Base-by-base conservation (phyloP, 441 rosid genomes). In the Populus hybrid region DNA sequence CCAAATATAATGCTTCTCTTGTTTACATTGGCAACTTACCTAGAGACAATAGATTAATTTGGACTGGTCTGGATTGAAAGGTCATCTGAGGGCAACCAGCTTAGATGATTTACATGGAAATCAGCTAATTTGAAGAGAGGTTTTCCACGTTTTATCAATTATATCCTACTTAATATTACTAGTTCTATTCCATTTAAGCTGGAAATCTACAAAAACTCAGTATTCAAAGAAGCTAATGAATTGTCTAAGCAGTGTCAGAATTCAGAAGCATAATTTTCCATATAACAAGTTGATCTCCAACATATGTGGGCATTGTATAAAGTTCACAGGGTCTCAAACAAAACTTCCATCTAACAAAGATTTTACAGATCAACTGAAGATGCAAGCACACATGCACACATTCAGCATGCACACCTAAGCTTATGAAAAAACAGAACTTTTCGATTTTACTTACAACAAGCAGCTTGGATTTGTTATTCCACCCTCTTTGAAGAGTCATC, bases 401-500 rank as follows among this genome's bases (percentile, higher is more conserved):
- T 46, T 14, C 18, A 46, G 7, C 69, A 63, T 53, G 57, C 23
- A 35, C 1, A 10, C 50, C 20, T 1, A 50, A 5, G 36, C 23
- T 69, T 24, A 8, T 9, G 32, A 30, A 73, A 24, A 71, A 32
- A 12, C 20, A 14, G 57, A 74, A 20, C 18, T 6, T 67, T 11
- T 57, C 26, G 7, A 74, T 67, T 40, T 20, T 26, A 26, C 28
- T 26, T 26, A 26, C 28, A 26, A 26, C 28, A 26, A 26, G 30
- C 30, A 28, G 30, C 32, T 95, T 95, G 1, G 98, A 95, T 87
- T 95, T 95, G 92, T 95, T 94, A 84, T 92, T 94, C 98, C 99
- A 94, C 40, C 99, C 98, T 86, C 97, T 91, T 82, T 91, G 98
- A 74, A 94, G 99, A 61, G 99, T 93, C 99, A 95, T 95, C 87